Conservation (phyloP, 2,329 filamentous ascomycete genomes). For the Rugonectria rugulosa region DNA sequence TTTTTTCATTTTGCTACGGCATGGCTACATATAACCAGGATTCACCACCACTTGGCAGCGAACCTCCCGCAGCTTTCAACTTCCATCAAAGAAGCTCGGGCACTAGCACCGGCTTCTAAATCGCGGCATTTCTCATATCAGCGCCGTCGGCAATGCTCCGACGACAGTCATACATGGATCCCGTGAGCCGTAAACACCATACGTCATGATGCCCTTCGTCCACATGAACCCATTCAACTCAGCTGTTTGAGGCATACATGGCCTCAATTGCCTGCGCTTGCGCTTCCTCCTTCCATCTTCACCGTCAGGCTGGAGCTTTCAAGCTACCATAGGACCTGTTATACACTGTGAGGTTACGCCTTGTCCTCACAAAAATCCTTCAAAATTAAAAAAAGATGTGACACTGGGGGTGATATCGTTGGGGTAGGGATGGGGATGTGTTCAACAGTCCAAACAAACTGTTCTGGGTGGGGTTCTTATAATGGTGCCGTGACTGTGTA, state of each 20-base stretch:
- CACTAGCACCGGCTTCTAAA: slow-evolving; percentile 40
- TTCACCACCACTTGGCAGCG: slow-evolving; percentile 39
- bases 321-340: slow-evolving; percentile 69
- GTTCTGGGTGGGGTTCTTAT: slow-evolving; percentile 32
- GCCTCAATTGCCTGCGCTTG: slow-evolving; percentile 31
- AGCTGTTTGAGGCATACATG: slow-evolving; percentile 31
- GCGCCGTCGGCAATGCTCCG: slow-evolving; percentile 29
- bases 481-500: slow-evolving; percentile 34
- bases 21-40: slow-evolving; percentile 31
- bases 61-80: slow-evolving; percentile 36
- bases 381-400: slow-evolving; percentile 48
- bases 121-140: slow-evolving; percentile 27
- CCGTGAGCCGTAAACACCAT: slow-evolving; percentile 35
- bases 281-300: slow-evolving; percentile 36
- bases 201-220: slow-evolving; percentile 33
- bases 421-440: slow-evolving; percentile 28
- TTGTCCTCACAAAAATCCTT: slow-evolving; percentile 46
- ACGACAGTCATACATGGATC: slow-evolving; percentile 31
- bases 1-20: slow-evolving; percentile 37
- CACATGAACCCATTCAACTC: slow-evolving; percentile 33
- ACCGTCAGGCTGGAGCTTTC: slow-evolving; percentile 67
- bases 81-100: slow-evolving; percentile 35
- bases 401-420: slow-evolving; percentile 43
- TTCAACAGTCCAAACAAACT: slow-evolving; percentile 37
- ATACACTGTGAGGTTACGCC: slow-evolving; percentile 35